Base-by-base conservation (phyloP, 352 stramenopile genomes). In the Phytophthora boehmeriae region DNA sequence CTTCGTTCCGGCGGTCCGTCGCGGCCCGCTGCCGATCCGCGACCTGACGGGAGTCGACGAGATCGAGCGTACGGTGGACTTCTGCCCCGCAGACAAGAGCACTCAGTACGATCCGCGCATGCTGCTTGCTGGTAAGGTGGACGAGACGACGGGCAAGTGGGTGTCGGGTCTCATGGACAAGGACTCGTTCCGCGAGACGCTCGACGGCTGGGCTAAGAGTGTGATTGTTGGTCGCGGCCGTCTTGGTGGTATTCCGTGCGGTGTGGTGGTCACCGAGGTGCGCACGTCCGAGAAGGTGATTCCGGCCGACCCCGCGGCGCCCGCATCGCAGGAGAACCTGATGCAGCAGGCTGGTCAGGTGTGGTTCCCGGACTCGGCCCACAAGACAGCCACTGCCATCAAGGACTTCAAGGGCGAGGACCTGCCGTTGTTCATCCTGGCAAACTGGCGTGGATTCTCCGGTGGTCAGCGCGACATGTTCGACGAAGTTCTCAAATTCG, bases 401-500 rank as follows among this genome's bases (percentile, higher is more conserved):
- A 93, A 95, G 59, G 98, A 99, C 86, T 99, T 99, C 77, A 89
- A 98, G 65, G 95, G 94, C 22, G 98, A 99, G 73, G 97, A 99
- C 65, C 80, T 99, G 42, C 98, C 98, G 56, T 79, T 99, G 17
- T 99, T 99, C 60, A 98, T 99, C 54, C 98, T 99, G 57, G 97
- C 98, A 38, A 99, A 99, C 86, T 99, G 98, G 98, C 90, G 98
- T 70, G 98, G 98, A 44, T 99, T 99, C 81, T 99, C 95, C 27
- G 98, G 98, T 49, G 98, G 98, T 17, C 97, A 99, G 78, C 87
- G 98, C 56, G 98, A 99, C 70, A 99, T 99, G 98, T 99, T 99
- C 78, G 97, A 99, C 72, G 97, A 99, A 77, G 97, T 99, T 59
- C 92, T 99, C 65, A 99, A 99, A 81, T 99, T 99, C 71, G 98